Percentiles rank a stretch among this genome's conserved stretches.
Conservation (phyloP, 2,329 filamentous ascomycete genomes). For the Trichoderma sp. region DNA sequence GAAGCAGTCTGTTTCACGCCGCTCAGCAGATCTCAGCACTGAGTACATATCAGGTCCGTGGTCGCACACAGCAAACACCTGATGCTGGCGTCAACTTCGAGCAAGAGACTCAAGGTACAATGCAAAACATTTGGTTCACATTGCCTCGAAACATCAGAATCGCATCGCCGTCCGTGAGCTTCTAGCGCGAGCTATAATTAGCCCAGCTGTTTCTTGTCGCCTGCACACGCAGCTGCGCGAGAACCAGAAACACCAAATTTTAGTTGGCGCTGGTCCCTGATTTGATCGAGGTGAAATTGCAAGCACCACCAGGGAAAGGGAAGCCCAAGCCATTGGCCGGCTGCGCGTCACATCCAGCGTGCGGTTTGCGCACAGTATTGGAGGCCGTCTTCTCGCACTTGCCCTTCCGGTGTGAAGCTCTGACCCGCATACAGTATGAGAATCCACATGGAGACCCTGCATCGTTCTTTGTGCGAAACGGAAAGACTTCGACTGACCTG, state of each 20-base stretch:
- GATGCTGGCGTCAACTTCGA: neutral
- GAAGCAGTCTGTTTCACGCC: neutral
- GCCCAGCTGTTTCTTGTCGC: conserved; percentile 2
- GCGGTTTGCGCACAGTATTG: neutral
- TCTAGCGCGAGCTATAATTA: conserved; percentile 26
- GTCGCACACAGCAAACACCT: too few species aligned
- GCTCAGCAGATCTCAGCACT: too few species aligned
- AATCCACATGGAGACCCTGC: neutral
- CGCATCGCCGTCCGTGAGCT: neutral
- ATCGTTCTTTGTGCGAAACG: neutral
- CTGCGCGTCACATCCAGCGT: neutral
- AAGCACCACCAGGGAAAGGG: neutral
- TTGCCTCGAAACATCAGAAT: neutral
- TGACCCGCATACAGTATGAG: neutral
- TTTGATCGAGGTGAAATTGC: neutral
- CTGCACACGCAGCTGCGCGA: conserved; percentile 1
- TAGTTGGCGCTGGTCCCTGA: neutral
- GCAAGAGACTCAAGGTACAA: neutral
- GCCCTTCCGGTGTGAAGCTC: too few species aligned
- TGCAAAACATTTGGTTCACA: neutral
- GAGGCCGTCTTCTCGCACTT: neutral
- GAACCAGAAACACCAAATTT: neutral
- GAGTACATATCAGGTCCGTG: too few species aligned
- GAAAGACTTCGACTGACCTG: conserved; percentile 3
- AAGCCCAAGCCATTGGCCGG: neutral